Base-by-base conservation (phyloP, 2,329 filamentous ascomycete species). In the Thermoascus crustaceus region DNA sequence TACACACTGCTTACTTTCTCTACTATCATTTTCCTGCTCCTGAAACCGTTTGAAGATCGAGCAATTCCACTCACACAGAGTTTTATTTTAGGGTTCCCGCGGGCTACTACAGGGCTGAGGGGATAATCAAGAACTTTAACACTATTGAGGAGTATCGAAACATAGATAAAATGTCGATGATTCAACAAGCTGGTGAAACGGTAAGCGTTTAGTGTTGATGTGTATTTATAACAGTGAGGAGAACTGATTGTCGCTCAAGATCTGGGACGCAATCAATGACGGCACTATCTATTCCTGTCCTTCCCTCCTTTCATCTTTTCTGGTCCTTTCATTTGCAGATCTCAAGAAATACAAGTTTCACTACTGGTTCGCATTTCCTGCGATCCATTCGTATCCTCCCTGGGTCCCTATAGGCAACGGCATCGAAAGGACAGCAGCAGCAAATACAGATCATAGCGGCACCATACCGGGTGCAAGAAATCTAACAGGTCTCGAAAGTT, bases 311-410 rank as follows among this genome's bases (percentile, higher is more conserved):
- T 80, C 86, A 4, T 91, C 85, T 5, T 96, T 95, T 59, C 75
- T 85, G 17, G 78, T 93, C 39, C 77, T 96, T 30, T 94, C 86
- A 10, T 98, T 85, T 58, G 89, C 91, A 43, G 89, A 98, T 55
- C 73, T 98, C 21, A 98, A 98, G 61, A 95, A 93, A 56, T 96
- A 96, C 66, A 85, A 81, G 44, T 95, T 96, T 57, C 86, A 82
- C n/a, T 96, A 96, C 64, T 94, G 93, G 79, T 96, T 96, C 61
- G 89, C 83, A 4, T 98, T 94, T 53, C 91, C 91, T 1, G 87
- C 89, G 10, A 72, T 98, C 29, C 88, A 94, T 57, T 94, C 89
- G 3, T 81, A 89, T 36, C 85, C 86, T 2, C 69, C 73, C 18
- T 98, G 91, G 91, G 80, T 76, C 48, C 68, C 80, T 34, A 60